Evolutionary conservation across 2,329 filamentous ascomycete genomes (phyloP).

Genomic region (Trichoderma oligosporum): DNA sequence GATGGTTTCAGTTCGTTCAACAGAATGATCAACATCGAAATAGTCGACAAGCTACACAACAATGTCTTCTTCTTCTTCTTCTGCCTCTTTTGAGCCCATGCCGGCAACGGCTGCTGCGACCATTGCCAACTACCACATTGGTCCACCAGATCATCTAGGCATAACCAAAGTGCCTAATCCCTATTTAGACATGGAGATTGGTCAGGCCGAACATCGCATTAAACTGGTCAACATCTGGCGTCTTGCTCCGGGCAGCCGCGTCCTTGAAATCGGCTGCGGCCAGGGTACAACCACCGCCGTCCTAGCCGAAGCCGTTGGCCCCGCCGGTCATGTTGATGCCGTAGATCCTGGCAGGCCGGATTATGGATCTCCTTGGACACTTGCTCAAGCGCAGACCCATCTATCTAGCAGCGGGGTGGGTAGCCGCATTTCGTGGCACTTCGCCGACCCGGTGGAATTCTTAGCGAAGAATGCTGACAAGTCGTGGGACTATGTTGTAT

Average conservation of each 20-base stretch:
- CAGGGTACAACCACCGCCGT: constrained; percentile 56
- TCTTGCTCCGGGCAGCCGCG: constrained; percentile 37
- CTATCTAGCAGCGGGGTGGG: constrained; percentile 42
- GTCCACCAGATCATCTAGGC: neutral
- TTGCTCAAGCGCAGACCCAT: constrained; percentile 46
- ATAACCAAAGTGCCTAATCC: no score
- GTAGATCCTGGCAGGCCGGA: constrained; percentile 49
- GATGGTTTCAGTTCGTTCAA: neutral
- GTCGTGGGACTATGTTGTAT: constrained; percentile 44
- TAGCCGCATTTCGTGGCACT: constrained; percentile 42
- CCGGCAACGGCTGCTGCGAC: constrained; percentile 14
- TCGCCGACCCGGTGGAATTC: constrained; percentile 36
- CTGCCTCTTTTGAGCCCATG: constrained; percentile 16
- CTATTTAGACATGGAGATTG: constrained; percentile 23
- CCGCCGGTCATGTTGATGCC: constrained; percentile 44
- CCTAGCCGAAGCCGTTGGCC: constrained; percentile 46
- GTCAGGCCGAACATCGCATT: constrained; percentile 36
- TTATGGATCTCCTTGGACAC: constrained; percentile 49
- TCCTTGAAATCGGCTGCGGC: constrained; percentile 58
- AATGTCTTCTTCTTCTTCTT: constrained; percentile 18
- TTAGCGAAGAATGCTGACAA: constrained; percentile 27
- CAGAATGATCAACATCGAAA: neutral
- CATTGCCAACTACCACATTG: constrained; percentile 19
- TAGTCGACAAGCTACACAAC: neutral
- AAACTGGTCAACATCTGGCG: constrained; percentile 35